Conservation (phyloP, 352 stramenopile species). For the Detonula confervacea region DNA sequence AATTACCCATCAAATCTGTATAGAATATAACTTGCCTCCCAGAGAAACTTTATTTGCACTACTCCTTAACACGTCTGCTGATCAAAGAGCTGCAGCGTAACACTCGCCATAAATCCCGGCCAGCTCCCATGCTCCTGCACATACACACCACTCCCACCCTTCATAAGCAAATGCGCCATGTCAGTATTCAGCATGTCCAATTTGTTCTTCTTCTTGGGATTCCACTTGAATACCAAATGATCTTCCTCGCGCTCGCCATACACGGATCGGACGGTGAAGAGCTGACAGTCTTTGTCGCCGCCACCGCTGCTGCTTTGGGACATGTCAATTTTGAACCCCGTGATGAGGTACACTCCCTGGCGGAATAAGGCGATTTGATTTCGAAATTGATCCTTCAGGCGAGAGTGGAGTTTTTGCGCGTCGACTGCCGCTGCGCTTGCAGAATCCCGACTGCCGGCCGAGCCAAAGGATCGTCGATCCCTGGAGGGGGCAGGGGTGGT, state of each 20-base stretch:
- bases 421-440: no score
- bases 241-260: slow-evolving; percentile 83
- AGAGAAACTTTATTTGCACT: no score
- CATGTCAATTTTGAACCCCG: slow-evolving; percentile 86
- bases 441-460: slow-evolving; percentile 13
- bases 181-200: slow-evolving; percentile 80
- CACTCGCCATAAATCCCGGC: slow-evolving; percentile 83
- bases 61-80: no score
- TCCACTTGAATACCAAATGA: slow-evolving; percentile 81
- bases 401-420: slow-evolving; percentile 63
- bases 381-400: slow-evolving; percentile 78
- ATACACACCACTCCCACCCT: slow-evolving; percentile 70
- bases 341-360: slow-evolving; percentile 85
- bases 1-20: no score
- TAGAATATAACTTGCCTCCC: no score
- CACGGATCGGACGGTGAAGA: slow-evolving; percentile 80
- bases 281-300: slow-evolving; percentile 62
- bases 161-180: slow-evolving; percentile 68
- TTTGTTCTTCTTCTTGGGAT: slow-evolving; percentile 48
- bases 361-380: slow-evolving; percentile 84
- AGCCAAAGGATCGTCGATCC: slow-evolving; percentile 21
- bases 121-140: slow-evolving; percentile 79
- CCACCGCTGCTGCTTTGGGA: no score
- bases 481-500: slow-evolving; percentile 34
- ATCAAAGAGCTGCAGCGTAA: slow-evolving; percentile 81